A percentile compares a stretch with the other conserved stretches of the same genome.
Evolutionary conservation across 2,329 filamentous ascomycete species (phyloP).

Genomic region (Phaeosphaeriaceae sp.): DNA sequence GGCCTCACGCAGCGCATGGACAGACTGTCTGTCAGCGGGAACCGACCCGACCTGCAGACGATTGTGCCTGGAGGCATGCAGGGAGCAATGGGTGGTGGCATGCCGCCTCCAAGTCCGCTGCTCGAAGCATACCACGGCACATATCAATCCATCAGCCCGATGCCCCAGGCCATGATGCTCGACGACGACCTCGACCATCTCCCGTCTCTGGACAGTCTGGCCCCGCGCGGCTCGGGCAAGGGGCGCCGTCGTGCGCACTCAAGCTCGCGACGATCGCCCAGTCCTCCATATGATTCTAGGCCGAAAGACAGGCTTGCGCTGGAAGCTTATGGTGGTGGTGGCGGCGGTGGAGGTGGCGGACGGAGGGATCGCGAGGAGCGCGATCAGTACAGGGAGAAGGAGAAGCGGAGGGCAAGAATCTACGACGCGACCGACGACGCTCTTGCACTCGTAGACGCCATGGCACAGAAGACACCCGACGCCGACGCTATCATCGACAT

Average conservation of each 20-base stretch:
- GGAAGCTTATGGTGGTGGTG: conserved; percentile 37
- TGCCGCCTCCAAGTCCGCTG: conserved; percentile 80
- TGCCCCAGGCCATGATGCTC: conserved; percentile 81
- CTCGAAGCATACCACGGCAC: conserved; percentile 93
- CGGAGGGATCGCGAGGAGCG: conserved; percentile 7
- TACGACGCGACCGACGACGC: conserved; percentile 86
- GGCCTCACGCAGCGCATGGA: conserved; percentile 54
- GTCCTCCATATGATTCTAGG: conserved; percentile 31
- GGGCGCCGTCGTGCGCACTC: conserved; percentile 41
- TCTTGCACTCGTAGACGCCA: conserved; percentile 74
- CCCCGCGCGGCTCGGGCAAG: conserved; percentile 39
- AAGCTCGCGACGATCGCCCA: conserved; percentile 41
- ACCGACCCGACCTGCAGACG: conserved; percentile 50
- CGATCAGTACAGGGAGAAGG: conserved; percentile 31
- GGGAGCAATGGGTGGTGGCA: conserved; percentile 35
- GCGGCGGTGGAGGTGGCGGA: conserved; percentile 15
- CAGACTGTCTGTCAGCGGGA: conserved; percentile 57
- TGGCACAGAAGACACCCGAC: conserved; percentile 68
- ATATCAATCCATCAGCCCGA: conserved; percentile 92
- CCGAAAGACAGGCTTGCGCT: conserved; percentile 44
- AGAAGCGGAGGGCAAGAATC: conserved; percentile 72
- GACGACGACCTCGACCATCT: conserved; percentile 60
- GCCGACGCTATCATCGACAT: conserved; percentile 83
- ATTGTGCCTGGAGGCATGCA: conserved; percentile 44
- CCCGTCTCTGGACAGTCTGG: conserved; percentile 41